Evolutionary conservation across 495 filamentous ascomycete species (phyloP).

Genomic region (Daldinia caldariorum): DNA sequence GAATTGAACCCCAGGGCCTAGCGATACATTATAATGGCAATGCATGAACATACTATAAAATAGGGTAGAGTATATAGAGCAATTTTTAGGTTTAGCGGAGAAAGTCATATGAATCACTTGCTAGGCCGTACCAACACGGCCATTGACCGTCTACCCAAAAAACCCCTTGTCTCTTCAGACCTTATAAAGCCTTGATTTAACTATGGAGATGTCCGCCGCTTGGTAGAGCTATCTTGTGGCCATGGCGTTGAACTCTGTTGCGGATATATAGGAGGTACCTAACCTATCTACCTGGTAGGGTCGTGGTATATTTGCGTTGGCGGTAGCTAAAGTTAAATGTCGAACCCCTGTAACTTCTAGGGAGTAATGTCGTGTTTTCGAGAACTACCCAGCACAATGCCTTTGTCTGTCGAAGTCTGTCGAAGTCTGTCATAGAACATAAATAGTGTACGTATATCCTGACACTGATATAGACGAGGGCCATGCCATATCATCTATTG

Average conservation of each 20-base stretch:
- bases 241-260: no score
- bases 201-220: no score
- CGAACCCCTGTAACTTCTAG: background rate
- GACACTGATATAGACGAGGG: background rate
- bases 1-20: conserved; percentile 7
- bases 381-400: background rate
- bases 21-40: background rate
- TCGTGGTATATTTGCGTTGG: no score
- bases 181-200: background rate
- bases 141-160: background rate
- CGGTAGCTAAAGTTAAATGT: no score
- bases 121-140: background rate
- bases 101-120: no score
- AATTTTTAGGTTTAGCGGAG: background rate
- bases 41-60: background rate
- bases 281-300: no score
- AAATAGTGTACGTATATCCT: background rate
- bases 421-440: background rate
- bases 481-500: background rate
- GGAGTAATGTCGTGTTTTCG: background rate
- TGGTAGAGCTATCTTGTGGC: no score
- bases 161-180: background rate
- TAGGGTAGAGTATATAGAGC: no score
- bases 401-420: background rate
- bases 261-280: no score